Evolutionary conservation across 805 yeast species (phyloP), one percentile per base, ranked within the genome.

Genomic region (Sungouiozyma intestinalis): DNA sequence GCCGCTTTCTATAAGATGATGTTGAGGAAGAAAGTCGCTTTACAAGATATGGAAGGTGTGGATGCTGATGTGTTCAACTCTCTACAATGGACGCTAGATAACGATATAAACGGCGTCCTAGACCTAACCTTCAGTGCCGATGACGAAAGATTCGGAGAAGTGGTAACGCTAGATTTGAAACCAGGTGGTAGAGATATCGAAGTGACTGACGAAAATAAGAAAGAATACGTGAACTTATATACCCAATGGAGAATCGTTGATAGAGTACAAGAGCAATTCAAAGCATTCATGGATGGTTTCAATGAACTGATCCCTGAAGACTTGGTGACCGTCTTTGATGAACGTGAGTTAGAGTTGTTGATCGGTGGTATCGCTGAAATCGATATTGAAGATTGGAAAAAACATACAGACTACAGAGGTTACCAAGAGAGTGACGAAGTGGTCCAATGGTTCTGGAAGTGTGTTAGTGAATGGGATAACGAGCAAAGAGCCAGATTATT

Each of bases 301-400:
- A 87, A 90, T 64, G 99, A 92, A 64, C 74, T 92, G 57, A 86
- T 92, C 48, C 98, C 99, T 24, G 96, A 88, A 66, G 98, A 92
- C 62, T 70, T 92, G 47, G 94, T 92, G 43, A 86, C 85, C 52
- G 98, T 92, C 36, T 92, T 92, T 62, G 98, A 92, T 66, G 98
- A 92, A 69, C 81, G 97, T 64, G 99, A 92, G 67, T 70, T 92
- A 50, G 99, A 92, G 71, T 71, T 92, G 61, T 75, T 92, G 60
- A 92, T 92, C 65, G 98, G 98, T 63, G 99, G 99, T 64, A 79
- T 92, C 58, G 92, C 97, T 2, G 98, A 92, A 57, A 90, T 92
- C 56, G 98, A 92, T 64, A 84, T 90, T 45, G 97, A 88, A 50
- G 99, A 92, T 69, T 92, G 99, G 99, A 92, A 87, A 68, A 88